phyloP scores from a whole-genome alignment of 352 stramenopile genomes.

The Pythium aquatile region DNA sequence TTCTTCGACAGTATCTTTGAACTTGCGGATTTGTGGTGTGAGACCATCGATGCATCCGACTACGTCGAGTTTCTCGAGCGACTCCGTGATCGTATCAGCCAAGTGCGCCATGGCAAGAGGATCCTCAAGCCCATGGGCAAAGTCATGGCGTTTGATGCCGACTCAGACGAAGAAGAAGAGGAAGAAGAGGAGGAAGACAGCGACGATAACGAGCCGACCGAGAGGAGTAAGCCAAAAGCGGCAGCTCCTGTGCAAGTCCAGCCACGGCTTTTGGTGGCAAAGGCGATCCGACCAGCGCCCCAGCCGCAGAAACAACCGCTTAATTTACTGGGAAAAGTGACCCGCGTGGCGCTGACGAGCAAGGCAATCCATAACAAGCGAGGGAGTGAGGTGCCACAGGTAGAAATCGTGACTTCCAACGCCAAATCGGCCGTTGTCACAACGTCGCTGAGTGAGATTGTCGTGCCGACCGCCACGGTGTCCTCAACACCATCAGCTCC shows the following conservation, averaged over 20 bases:
- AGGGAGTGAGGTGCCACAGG: neutral
- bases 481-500: neutral
- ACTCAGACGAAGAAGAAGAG: slow-evolving; percentile 34
- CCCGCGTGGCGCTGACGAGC: slow-evolving; percentile 8
- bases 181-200: slow-evolving; percentile 36
- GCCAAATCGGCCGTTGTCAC: neutral
- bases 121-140: slow-evolving; percentile 45
- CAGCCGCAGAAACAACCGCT: slow-evolving; percentile 12
- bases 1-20: slow-evolving; percentile 81
- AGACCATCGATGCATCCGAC: slow-evolving; percentile 64
- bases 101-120: slow-evolving; percentile 28
- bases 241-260: neutral
- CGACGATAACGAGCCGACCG: slow-evolving; percentile 12
- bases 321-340: slow-evolving; percentile 12
- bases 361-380: slow-evolving; percentile 2
- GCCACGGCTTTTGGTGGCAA: slow-evolving; percentile 10
- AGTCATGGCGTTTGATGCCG: slow-evolving; percentile 48
- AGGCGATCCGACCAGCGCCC: slow-evolving; percentile 10
- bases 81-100: slow-evolving; percentile 41
- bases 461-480: neutral
- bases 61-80: slow-evolving; percentile 56
- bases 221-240: neutral
- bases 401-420: neutral
- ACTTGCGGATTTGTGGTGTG: slow-evolving; percentile 69
- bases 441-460: neutral